Evolutionary conservation across 75 land plant species (phyloP).

Genomic region (Pinus albicaulis): DNA sequence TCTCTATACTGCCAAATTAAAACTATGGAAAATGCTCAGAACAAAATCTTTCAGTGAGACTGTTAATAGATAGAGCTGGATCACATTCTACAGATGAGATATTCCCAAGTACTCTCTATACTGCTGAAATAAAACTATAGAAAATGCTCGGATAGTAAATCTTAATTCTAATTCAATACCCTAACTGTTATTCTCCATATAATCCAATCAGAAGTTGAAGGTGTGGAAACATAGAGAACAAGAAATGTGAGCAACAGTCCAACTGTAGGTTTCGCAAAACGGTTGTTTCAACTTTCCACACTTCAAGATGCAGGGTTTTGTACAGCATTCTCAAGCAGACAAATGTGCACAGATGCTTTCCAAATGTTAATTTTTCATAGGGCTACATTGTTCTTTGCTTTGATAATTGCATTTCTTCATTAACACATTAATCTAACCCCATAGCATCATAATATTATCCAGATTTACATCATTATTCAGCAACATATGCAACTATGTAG

Average conservation of each 20-base stretch:
- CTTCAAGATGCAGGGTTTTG: not conserved
- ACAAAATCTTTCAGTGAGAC: not conserved
- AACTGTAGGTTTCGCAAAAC: not conserved
- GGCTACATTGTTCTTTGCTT: too few species aligned
- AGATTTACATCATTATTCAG: too few species aligned
- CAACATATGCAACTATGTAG: too few species aligned
- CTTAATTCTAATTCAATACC: not conserved
- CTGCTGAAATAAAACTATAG: not conserved
- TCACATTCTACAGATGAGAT: not conserved
- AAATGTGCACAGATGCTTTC: not conserved
- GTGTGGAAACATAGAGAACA: not conserved
- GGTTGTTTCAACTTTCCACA: not conserved
- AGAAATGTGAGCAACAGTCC: not conserved
- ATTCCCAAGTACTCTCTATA: not conserved
- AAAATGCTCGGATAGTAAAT: not conserved
- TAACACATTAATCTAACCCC: too few species aligned
- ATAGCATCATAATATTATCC: too few species aligned
- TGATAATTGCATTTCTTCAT: too few species aligned
- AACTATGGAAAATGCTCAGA: not conserved
- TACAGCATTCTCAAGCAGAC: not conserved
- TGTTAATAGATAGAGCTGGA: not conserved
- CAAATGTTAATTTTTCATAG: too few species aligned
- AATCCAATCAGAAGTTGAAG: not conserved
- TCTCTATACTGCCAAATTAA: not conserved
- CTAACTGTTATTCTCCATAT: not conserved